These are phyloP conservation scores for Prunus persica DNA, from an alignment of 306 rosid genomes.

Conservation along the genomic window DNA sequence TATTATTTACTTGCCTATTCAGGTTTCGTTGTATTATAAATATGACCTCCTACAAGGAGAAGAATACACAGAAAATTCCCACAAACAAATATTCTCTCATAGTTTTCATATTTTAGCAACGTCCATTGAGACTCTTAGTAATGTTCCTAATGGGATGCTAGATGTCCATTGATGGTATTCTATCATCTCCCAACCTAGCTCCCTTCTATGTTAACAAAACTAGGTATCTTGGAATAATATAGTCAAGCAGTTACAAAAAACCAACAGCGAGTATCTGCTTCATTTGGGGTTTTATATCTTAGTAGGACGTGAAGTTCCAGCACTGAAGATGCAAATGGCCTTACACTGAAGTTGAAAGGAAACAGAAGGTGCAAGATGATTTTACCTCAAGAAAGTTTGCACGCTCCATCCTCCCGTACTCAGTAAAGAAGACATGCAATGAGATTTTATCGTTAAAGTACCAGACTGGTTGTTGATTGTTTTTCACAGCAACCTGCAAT, in stretches of 20 bases:
- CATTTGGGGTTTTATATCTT: background rate
- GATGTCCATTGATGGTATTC: background rate
- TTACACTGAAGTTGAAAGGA: background rate
- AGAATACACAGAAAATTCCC: too few species aligned
- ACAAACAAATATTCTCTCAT: too few species aligned
- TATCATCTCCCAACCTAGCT: conserved; percentile 2
- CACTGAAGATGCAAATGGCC: background rate
- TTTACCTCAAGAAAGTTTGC: conserved; percentile 84
- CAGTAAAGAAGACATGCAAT: conserved; percentile 69
- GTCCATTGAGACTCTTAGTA: background rate
- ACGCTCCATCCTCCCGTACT: conserved; percentile 98
- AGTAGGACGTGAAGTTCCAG: background rate
- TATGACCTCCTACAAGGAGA: too few species aligned
- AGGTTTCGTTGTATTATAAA: too few species aligned
- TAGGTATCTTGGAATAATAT: background rate
- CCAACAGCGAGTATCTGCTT: background rate
- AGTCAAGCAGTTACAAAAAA: background rate
- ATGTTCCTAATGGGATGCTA: conserved; percentile 1
- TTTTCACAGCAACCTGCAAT: conserved; percentile 87
- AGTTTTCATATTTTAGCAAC: too few species aligned
- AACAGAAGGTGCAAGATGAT: background rate
- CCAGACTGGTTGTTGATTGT: conserved; percentile 94
- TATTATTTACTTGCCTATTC: too few species aligned
- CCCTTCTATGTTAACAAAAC: background rate
- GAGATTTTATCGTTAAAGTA: conserved; percentile 79